Percentiles rank a stretch among this genome's conserved stretches.
Evolutionary conservation across 306 rosid genomes (phyloP).

Genomic region (Phaseolus lunatus): DNA sequence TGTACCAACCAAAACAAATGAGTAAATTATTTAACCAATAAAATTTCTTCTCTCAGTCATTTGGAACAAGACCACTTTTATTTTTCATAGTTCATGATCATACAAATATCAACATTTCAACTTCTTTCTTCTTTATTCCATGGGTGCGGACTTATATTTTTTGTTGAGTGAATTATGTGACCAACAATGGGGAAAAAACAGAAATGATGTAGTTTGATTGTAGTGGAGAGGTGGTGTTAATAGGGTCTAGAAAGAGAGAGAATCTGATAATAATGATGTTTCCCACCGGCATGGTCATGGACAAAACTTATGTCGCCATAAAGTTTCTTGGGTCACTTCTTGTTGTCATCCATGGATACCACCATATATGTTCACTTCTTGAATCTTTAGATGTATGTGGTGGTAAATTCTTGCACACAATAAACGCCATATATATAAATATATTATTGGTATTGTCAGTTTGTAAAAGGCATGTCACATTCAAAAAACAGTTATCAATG

Average conservation of each 20-base stretch:
- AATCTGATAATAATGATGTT: slow-evolving; percentile 48
- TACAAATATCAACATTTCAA: not conserved
- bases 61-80: no score
- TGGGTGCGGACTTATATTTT: no score
- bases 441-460: no score
- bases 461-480: not conserved
- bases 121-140: no score
- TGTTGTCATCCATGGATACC: slow-evolving; percentile 41
- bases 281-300: slow-evolving; percentile 52
- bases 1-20: no score
- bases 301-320: slow-evolving; percentile 49
- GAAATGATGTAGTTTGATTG: not conserved
- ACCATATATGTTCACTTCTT: slow-evolving; percentile 34
- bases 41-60: no score
- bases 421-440: not conserved
- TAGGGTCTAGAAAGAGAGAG: slow-evolving; percentile 38
- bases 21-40: no score
- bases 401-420: slow-evolving; percentile 15
- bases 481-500: no score
- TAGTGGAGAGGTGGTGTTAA: slow-evolving; percentile 38
- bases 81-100: no score
- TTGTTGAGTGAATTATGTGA: not conserved
- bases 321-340: slow-evolving; percentile 41
- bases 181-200: not conserved
- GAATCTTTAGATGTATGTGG: slow-evolving; percentile 27